These are phyloP conservation scores for Cyclocybe aegerita DNA, from an alignment of 768 basidiomycete species.

Conservation along the genomic window DNA sequence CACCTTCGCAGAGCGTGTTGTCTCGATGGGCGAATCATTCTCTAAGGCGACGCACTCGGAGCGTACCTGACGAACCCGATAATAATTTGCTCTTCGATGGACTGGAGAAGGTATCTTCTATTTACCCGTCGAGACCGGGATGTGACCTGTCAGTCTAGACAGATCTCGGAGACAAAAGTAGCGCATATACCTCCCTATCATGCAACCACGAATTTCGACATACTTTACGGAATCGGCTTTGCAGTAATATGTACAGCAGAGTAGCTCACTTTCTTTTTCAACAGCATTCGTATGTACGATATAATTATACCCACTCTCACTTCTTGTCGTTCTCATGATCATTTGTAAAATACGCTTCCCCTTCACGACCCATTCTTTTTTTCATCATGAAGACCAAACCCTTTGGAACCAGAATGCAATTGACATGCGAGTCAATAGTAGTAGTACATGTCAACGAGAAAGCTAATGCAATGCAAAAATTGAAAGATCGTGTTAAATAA, in stretches of 20 bases:
- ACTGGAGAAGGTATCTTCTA: constrained; percentile 8
- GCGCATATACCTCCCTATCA: not conserved
- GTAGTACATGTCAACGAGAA: constrained; percentile 1
- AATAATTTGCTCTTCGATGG: constrained; percentile 8
- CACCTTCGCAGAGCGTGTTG: constrained; percentile 29
- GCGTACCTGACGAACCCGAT: constrained; percentile 44
- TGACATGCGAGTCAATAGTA: no score
- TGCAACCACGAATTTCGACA: not conserved
- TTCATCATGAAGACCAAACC: not conserved
- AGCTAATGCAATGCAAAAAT: constrained; percentile 14
- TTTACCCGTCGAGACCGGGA: constrained; percentile 5
- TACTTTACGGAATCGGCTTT: not conserved
- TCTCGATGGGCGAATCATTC: constrained; percentile 52
- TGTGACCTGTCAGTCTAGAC: constrained; percentile 10
- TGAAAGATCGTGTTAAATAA: constrained; percentile 16
- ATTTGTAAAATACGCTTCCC: constrained; percentile 18
- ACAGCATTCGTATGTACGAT: constrained; percentile 1
- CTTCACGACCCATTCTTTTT: constrained; percentile 7
- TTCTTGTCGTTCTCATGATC: not conserved
- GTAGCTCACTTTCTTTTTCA: not conserved
- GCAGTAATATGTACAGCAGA: constrained; percentile 6
- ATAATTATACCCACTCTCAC: not conserved
- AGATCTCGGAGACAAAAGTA: constrained; percentile 4
- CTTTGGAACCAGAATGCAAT: no score
- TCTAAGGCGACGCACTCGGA: constrained; percentile 51